Base-by-base conservation (phyloP, 2,329 filamentous ascomycete species). In the Fusarium coicis region DNA sequence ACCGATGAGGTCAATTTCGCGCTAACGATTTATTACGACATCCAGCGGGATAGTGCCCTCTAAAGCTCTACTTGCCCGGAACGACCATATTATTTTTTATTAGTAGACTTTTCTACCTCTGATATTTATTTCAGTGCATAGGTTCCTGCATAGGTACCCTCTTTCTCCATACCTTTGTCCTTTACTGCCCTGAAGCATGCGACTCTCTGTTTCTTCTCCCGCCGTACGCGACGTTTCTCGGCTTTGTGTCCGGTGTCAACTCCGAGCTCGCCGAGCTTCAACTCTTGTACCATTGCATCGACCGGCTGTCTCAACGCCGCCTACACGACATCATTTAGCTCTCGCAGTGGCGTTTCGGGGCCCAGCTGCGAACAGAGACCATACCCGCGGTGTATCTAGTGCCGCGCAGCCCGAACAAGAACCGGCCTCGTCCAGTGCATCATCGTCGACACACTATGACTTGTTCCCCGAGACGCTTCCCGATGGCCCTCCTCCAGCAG, bases 391-490 rank as follows among this genome's bases (percentile, higher is more conserved):
- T 58, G 54, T 53, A 61, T 72, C 70, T 65, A 44, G 68, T 54
- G 63, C 74, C 52, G 52, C 71, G 44, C 64, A 63, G 52, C 37
- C 55, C 16, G 59, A 74, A 36, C 28, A 59, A 40, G 53, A 67
- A 28, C 40, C 58, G 32, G 42, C 52, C 37, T 46, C 68, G 26
- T 26, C 65, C 28, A 50, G 74, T 59, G 71, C 53, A 55, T 73
- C 74, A 68, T 71, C 78, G 21, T 60, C 63, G 36, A 94, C 92
- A 61, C 90, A 96, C 87, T 98, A 98, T 87, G 90, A 92, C 63
- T 90, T 98, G 83, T 99, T 99, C 86, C 95, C 95, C 3, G 80
- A 88, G 37, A 93, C 95, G 7, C 87, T 98, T 7, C 90, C 95
- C 1, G 60, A 82, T 2, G 96, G 96, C 4, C 93, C 94, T 2